Evolutionary conservation across 2,329 filamentous ascomycete species (phyloP), one percentile per base, ranked within the genome.

Genomic region (Podosphaera fusca): DNA sequence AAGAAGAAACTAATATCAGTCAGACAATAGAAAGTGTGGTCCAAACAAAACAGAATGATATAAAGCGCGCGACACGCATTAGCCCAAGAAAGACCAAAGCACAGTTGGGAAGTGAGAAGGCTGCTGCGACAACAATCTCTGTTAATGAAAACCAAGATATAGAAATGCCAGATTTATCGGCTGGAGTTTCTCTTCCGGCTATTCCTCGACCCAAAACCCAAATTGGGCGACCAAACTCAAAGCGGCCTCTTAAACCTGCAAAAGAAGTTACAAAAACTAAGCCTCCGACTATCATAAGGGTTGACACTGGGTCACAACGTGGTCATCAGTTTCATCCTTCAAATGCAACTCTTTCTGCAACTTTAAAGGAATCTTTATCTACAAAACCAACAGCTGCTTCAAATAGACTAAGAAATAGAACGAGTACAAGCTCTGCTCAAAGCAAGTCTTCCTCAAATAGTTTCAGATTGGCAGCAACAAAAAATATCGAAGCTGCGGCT

Each of bases 401-500:
- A 1, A 77, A 75, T 62, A 68, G 66, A 9, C 60, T 76, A 36
- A 77, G 73, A 60, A 79, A 76, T 67, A 89, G 87, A 67, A 72
- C 79, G 1, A 87, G 84, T 68, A 65, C 65, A n/a, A 65, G 66
- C 47, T 68, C 68, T 14, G 60, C 64, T 58, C 67, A 63, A 58
- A 65, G 62, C 62, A 68, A 68, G 56, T 64, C 72, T 47, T 70
- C 72, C 1, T 71, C 70, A 21, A 72, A 68, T 56, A 85, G 77
- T 64, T 73, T 88, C 56, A 86, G 84, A 5, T 79, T 80, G n/a
- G 76, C 81, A n/a, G 71, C 70, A 36, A 74, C 73, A n/a, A 86
- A 84, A 66, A 83, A 85, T 1, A 72, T 89, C 30, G 80, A 89
- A 56, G 74, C 84, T 53, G 86, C 84, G 2, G 84, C 86, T 45